These are phyloP conservation scores for Monilinia polystroma DNA, from an alignment of 2,329 filamentous ascomycete species.

Conservation along the genomic window DNA sequence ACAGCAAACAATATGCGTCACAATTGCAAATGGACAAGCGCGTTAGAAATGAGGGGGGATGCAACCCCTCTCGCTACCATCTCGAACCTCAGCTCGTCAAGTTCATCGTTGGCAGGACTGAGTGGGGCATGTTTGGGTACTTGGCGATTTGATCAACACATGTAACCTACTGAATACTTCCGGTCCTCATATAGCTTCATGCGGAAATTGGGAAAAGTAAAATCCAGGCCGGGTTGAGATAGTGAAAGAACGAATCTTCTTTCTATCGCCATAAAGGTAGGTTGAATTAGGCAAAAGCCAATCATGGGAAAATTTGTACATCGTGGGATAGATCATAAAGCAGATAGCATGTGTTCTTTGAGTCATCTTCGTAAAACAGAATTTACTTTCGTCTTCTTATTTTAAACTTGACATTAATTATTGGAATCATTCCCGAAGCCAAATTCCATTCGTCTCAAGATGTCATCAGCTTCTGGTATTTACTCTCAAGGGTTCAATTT, in stretches of 20 bases:
- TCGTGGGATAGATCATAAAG: not conserved
- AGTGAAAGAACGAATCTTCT: not conserved
- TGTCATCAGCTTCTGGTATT: constrained; percentile 2
- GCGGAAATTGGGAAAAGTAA: not conserved
- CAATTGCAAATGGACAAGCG: no score
- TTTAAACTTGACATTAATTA: not conserved
- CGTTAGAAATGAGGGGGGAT: not conserved
- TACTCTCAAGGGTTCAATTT: constrained; percentile 23
- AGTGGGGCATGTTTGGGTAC: not conserved
- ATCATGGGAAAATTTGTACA: not conserved
- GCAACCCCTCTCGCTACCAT: not conserved
- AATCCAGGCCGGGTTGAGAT: not conserved
- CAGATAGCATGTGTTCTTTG: not conserved
- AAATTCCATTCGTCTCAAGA: not conserved
- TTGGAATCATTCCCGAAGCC: not conserved
- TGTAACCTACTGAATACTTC: not conserved
- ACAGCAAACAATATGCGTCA: not conserved
- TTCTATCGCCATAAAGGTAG: not conserved
- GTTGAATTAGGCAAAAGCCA: not conserved
- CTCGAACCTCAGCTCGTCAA: not conserved
- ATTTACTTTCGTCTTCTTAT: not conserved
- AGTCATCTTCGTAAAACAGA: not conserved
- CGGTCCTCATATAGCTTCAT: not conserved
- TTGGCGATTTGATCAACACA: not conserved
- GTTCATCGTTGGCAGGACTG: no score